phyloP scores from a whole-genome alignment of 257 asterid genomes.

The Euphrasia confusa region DNA sequence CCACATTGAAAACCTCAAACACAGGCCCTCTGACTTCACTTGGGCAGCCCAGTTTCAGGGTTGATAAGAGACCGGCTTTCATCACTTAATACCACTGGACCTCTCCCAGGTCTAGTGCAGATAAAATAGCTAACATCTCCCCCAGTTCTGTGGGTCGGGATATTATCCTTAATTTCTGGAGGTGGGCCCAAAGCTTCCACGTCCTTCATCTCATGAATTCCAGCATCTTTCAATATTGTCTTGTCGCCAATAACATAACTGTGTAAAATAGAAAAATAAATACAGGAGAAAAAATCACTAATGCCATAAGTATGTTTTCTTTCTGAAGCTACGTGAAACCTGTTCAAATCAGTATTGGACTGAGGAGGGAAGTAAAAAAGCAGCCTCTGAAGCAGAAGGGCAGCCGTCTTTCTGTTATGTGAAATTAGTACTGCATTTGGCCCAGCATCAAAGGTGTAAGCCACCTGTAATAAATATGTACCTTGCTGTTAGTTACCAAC shows the following conservation, averaged over 20 bases:
- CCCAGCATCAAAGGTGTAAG: conserved; percentile 95
- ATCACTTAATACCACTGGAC: conserved; percentile 72
- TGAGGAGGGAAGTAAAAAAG: conserved; percentile 83
- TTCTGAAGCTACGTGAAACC: conserved; percentile 29
- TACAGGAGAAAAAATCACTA: background rate
- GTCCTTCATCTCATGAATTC: conserved; percentile 62
- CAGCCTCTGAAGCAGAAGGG: conserved; percentile 70
- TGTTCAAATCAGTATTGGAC: conserved; percentile 68
- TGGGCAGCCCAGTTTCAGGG: conserved; percentile 74
- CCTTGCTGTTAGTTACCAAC: conserved; percentile 12
- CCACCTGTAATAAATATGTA: conserved; percentile 48
- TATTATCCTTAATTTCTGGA: conserved; percentile 65
- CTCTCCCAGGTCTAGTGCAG: conserved; percentile 57
- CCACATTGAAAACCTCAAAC: conserved; percentile 6
- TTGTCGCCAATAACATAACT: conserved; percentile 93
- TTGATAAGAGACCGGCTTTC: conserved; percentile 68
- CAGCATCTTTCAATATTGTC: conserved; percentile 79
- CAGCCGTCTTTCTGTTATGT: conserved; percentile 67
- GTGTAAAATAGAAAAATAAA: conserved; percentile 11
- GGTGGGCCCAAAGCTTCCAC: conserved; percentile 71
- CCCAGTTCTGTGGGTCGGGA: conserved; percentile 41
- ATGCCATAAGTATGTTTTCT: too few species aligned
- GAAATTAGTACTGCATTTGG: conserved; percentile 92
- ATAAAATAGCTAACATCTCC: conserved; percentile 95
- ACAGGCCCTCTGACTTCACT: conserved; percentile 31